Conservation (phyloP, 345 rosid species). For the Citrus trifoliata region DNA sequence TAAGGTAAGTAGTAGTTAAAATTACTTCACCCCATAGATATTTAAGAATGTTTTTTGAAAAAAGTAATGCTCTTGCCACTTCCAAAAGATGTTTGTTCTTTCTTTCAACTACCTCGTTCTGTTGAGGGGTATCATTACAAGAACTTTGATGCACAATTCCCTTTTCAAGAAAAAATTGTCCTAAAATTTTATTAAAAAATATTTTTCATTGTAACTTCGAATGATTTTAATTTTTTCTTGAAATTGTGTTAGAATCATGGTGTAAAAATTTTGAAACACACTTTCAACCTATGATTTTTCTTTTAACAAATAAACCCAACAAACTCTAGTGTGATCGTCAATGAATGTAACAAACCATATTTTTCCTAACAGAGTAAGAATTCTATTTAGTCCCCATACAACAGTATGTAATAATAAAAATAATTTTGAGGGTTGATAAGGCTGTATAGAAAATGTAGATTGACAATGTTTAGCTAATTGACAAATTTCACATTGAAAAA, state of each 20-base stretch:
- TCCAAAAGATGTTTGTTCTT: neutral
- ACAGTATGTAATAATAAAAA: neutral
- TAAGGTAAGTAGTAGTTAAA: neutral
- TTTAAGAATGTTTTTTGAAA: neutral
- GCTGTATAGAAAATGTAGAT: neutral
- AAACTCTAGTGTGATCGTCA: neutral
- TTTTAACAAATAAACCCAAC: neutral
- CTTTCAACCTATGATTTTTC: neutral
- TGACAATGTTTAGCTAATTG: neutral
- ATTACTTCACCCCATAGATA: neutral
- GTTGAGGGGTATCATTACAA: neutral
- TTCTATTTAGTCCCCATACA: neutral
- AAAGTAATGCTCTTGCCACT: fast-evolving
- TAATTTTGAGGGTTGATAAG: neutral
- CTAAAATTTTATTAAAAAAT: too few species aligned
- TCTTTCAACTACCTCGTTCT: neutral
- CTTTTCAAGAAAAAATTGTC: too few species aligned
- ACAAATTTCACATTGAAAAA: neutral
- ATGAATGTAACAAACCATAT: neutral
- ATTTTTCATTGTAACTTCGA: neutral
- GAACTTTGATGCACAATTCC: neutral
- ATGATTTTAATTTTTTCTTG: neutral
- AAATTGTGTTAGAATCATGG: neutral
- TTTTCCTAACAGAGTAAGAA: too few species aligned
- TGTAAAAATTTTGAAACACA: neutral